Conservation (phyloP, 169 alveolate genomes). For the Plasmodium billcollinsi region DNA sequence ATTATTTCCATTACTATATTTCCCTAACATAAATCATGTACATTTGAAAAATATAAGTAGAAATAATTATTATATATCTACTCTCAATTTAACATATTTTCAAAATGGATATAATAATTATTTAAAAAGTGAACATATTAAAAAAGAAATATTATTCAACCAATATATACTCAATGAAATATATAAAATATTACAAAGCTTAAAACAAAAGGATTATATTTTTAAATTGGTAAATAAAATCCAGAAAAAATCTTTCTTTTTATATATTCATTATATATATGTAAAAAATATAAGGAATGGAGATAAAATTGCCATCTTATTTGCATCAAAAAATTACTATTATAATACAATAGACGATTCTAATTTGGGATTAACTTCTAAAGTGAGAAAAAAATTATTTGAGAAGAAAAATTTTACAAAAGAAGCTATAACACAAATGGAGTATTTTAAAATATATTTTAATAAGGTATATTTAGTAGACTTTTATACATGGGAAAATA, state of each 20-base stretch:
- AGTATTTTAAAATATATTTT: slow-evolving; percentile 57
- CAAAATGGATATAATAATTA: slow-evolving; percentile 25
- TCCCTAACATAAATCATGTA: slow-evolving; percentile 2
- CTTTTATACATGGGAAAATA: slow-evolving; percentile 19
- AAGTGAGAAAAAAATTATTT: not conserved
- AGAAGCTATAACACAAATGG: slow-evolving; percentile 31
- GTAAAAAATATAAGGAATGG: slow-evolving; percentile 8
- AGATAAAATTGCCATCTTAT: slow-evolving; percentile 47
- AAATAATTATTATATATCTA: slow-evolving; percentile 37
- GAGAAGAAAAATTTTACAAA: slow-evolving; percentile 26
- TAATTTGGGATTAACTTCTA: slow-evolving; percentile 17
- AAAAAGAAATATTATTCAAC: slow-evolving; percentile 29
- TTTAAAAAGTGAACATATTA: slow-evolving; percentile 34
- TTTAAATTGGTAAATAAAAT: slow-evolving; percentile 27
- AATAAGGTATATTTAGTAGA: slow-evolving; percentile 43
- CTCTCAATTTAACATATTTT: slow-evolving; percentile 9
- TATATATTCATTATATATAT: slow-evolving; percentile 52
- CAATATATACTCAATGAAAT: slow-evolving; percentile 44
- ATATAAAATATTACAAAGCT: slow-evolving; percentile 24
- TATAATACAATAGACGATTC: slow-evolving; percentile 21
- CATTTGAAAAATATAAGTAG: slow-evolving; percentile 10
- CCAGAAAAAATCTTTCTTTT: slow-evolving; percentile 17
- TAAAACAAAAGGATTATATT: slow-evolving; percentile 24
- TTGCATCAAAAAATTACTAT: slow-evolving; percentile 49
- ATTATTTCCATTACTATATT: slow-evolving; percentile 39